phyloP scores from a whole-genome alignment of 352 stramenopile genomes.

The Elongisporangium undulatum region DNA sequence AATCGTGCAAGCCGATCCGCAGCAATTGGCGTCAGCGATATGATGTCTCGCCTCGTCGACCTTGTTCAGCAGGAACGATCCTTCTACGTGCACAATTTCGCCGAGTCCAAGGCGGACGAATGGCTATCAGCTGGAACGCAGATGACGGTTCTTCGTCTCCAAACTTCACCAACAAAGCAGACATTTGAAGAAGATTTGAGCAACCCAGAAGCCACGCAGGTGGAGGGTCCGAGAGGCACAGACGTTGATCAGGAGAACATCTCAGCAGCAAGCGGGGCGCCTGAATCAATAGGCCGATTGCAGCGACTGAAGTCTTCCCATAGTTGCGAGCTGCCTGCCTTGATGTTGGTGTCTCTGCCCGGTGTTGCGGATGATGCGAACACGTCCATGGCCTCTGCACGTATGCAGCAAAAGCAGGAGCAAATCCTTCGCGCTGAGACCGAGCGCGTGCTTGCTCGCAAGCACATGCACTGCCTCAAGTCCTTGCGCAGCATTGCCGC shows the following conservation, averaged over 20 bases:
- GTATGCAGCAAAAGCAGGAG: slow-evolving; percentile 10
- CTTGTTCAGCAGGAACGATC: not conserved
- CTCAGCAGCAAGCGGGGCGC: not conserved
- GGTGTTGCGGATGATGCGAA: not conserved
- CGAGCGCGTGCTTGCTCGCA: slow-evolving; percentile 34
- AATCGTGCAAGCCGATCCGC: not conserved
- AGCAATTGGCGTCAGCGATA: not conserved
- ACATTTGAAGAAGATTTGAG: not conserved
- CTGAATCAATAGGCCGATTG: not conserved
- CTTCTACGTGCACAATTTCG: not conserved
- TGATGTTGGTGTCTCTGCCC: not conserved
- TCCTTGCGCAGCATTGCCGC: slow-evolving; percentile 37
- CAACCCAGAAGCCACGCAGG: not conserved
- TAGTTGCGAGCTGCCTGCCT: not conserved
- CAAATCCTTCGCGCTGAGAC: slow-evolving; percentile 40
- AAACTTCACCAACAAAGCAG: not conserved
- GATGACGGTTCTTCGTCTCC: not conserved
- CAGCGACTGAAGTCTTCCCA: not conserved
- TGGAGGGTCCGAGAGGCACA: not conserved
- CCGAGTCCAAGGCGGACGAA: not conserved
- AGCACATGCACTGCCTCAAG: slow-evolving; percentile 43
- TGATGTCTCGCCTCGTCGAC: not conserved
- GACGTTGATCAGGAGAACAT: slow-evolving; percentile 4
- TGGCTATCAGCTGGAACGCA: not conserved
- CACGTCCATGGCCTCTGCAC: not conserved